These are phyloP conservation scores for Agrostemma githago DNA, from an alignment of 148 eudicot genomes.

Conservation along the genomic window DNA sequence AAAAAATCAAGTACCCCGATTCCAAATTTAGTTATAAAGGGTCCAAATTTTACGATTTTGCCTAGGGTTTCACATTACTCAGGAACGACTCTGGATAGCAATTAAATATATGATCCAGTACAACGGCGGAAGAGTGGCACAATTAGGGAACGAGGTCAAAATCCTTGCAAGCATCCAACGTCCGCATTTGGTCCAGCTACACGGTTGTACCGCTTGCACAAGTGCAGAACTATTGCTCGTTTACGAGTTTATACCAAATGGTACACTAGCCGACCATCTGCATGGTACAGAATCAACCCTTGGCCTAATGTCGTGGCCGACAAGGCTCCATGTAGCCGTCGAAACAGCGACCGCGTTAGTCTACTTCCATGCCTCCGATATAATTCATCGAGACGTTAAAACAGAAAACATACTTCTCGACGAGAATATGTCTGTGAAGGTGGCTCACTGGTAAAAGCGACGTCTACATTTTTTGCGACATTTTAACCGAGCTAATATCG, in stretches of 20 bases:
- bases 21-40: too few species aligned
- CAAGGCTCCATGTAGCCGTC: background rate
- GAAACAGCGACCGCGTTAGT: background rate
- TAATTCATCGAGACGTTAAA: background rate
- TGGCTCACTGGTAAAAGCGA: background rate
- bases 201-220: background rate
- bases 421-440: background rate
- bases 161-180: too few species aligned
- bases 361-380: background rate
- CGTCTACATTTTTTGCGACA: background rate
- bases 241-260: background rate
- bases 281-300: background rate
- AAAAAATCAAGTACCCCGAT: too few species aligned
- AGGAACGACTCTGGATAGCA: too few species aligned
- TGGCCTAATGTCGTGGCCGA: background rate
- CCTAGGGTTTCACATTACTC: too few species aligned
- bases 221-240: background rate
- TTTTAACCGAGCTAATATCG: background rate
- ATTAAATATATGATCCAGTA: too few species aligned
- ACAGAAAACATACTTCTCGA: background rate
- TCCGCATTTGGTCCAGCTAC: background rate
- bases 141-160: too few species aligned
- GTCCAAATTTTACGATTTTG: too few species aligned
- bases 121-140: too few species aligned
- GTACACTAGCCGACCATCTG: background rate